Evolutionary conservation across 305 asterid genomes (phyloP), one percentile per base, ranked within the genome.

Genomic region (Rubia balearica): DNA sequence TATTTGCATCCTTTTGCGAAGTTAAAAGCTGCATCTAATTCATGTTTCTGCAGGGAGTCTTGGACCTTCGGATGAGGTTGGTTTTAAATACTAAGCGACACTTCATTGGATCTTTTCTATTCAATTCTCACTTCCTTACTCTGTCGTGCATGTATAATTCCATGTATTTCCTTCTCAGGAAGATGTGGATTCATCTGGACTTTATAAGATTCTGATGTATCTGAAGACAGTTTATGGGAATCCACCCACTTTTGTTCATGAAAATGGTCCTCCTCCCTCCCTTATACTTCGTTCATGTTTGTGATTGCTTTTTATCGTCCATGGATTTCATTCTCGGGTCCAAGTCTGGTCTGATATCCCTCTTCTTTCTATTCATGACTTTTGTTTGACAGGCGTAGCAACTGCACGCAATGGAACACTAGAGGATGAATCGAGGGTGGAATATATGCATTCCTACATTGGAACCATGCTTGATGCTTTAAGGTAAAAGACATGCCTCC

Each of bases 171-270:
- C 27, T 68, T 71, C 59, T 51, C 41, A 84, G 89, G 74, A 67
- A 74, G 77, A 81, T 48, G 51, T 78, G 71, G 42, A 64, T 76
- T 85, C 88, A 55, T 70, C 67, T 74, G 86, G 85, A 43, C 86
- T 87, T 70, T 55, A 55, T 30, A 70, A n/a, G 24, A 24, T 75
- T 69, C 81, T 87, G 43, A 82, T 83, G 74, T 73, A 81, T 74
- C 12, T 87, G 46, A 85, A 86, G 79, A 67, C 81, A 27, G 71
- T 57, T 61, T 86, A 80, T 69, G 88, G 81, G 13, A 86, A 86
- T 71, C 85, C 83, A 16, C 85, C 89, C 6, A 42, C 83, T 43
- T 86, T 83, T 63, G 68, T 88, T 68, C 95, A 88, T 1, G 91
- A 88, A 74, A 88, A 88, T 48, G 92, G 94, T 82, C 62, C 69